Percentiles rank a stretch among this genome's conserved stretches.
Conservation (phyloP, 148 eudicot species). For the Euryodendron excelsum region DNA sequence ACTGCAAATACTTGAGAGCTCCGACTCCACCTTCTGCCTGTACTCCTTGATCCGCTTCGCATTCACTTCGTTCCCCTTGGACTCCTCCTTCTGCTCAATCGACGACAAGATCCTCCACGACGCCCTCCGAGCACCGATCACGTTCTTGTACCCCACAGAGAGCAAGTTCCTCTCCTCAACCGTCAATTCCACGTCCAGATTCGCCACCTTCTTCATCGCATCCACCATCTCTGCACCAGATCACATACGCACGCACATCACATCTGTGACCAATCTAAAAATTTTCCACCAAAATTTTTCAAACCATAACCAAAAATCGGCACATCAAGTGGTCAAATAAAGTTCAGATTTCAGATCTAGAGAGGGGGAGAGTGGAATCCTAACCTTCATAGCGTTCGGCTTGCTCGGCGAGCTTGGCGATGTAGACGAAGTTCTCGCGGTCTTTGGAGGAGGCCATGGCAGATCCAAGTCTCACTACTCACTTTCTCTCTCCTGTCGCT, state of each 20-base stretch:
- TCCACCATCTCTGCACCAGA: constrained; percentile 31
- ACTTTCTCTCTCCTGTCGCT: background rate
- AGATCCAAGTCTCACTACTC: constrained; percentile 12
- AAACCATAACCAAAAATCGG: background rate
- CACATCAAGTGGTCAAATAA: background rate
- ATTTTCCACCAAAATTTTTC: background rate
- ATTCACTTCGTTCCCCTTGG: constrained; percentile 35
- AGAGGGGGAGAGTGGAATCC: background rate
- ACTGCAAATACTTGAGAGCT: constrained; percentile 28
- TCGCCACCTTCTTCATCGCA: constrained; percentile 32
- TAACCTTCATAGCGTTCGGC: constrained; percentile 34
- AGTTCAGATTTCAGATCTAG: constrained; percentile 12
- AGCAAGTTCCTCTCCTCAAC: constrained; percentile 41
- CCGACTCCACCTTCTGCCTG: constrained; percentile 36
- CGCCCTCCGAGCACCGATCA: constrained; percentile 39
- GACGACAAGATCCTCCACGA: constrained; percentile 42
- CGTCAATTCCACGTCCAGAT: constrained; percentile 35
- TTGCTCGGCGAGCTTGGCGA: constrained; percentile 35
- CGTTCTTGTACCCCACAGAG: constrained; percentile 42
- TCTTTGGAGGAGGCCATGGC: constrained; percentile 25
- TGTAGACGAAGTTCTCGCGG: constrained; percentile 30
- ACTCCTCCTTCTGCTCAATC: constrained; percentile 40
- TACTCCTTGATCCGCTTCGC: constrained; percentile 37
- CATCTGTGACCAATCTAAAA: background rate
- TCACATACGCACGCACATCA: background rate